Percentiles rank a stretch among this genome's conserved stretches.
Conservation (phyloP, 148 eudicot species). For the Mesembryanthemum crystallinum region DNA sequence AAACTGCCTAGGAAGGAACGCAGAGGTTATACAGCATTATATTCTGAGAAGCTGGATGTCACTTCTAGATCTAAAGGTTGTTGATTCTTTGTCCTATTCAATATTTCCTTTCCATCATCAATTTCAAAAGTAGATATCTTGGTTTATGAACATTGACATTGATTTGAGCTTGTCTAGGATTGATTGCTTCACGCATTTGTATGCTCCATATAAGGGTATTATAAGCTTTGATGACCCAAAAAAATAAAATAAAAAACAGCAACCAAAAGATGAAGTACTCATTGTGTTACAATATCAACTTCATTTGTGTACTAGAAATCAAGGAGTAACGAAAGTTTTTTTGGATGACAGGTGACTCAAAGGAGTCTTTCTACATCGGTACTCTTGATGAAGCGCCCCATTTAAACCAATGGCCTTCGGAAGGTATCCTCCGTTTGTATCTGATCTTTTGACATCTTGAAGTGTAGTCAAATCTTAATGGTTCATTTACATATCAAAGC, state of each 20-base stretch:
- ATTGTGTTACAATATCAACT: too few species aligned
- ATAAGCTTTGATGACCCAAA: too few species aligned
- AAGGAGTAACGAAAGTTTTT: background rate
- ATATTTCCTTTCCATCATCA: background rate
- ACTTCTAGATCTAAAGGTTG: constrained; percentile 46
- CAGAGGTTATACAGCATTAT: constrained; percentile 63
- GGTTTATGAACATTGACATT: background rate
- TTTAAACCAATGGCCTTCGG: constrained; percentile 77
- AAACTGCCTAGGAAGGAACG: constrained; percentile 44
- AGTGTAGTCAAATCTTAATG: background rate
- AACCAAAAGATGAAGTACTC: too few species aligned
- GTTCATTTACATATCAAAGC: background rate
- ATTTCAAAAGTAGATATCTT: background rate
- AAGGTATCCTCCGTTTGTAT: constrained; percentile 28
- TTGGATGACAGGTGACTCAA: constrained; percentile 54
- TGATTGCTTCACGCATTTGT: too few species aligned
- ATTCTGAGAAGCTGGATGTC: constrained; percentile 61
- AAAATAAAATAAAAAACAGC: too few species aligned
- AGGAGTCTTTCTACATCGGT: constrained; percentile 75
- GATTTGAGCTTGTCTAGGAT: too few species aligned
- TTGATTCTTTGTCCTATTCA: background rate
- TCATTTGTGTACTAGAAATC: too few species aligned
- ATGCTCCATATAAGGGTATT: too few species aligned
- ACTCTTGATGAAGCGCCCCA: constrained; percentile 35
- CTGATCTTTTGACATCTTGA: constrained; percentile 11